phyloP scores from a whole-genome alignment of 208 protist species.

The Entamoeba nuttalli region DNA sequence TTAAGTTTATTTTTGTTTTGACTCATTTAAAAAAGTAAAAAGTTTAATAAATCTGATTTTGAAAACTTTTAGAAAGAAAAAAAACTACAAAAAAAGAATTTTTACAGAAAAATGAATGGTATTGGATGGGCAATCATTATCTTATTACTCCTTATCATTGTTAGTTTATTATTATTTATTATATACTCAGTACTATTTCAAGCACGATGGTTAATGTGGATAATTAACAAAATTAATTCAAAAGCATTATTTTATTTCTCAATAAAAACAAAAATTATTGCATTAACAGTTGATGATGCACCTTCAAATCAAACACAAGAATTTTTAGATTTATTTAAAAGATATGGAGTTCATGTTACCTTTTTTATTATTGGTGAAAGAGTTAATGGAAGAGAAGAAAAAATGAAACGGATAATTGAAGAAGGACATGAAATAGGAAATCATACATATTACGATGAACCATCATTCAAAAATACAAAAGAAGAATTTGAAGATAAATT shows the following conservation, averaged over 20 bases:
- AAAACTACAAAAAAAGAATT: too few species aligned
- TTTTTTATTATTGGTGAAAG: conserved; percentile 1
- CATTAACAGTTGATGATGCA: background rate
- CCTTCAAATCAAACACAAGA: background rate
- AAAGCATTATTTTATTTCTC: background rate
- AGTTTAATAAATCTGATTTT: too few species aligned
- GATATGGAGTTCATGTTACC: background rate
- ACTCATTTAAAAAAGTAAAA: too few species aligned
- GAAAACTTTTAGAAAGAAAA: too few species aligned
- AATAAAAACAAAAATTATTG: background rate
- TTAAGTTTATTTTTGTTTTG: too few species aligned
- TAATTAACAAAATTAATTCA: background rate
- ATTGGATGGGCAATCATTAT: too few species aligned
- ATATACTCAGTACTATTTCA: background rate
- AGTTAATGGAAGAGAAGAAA: background rate
- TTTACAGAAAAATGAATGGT: too few species aligned
- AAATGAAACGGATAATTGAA: background rate
- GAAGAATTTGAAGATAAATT: background rate
- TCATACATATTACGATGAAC: background rate
- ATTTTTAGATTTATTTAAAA: background rate
- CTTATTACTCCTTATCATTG: too few species aligned
- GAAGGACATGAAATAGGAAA: conserved; percentile 3
- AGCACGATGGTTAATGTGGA: background rate
- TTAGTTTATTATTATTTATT: background rate
- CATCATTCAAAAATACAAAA: background rate